Evolutionary conservation across 768 basidiomycete species (phyloP), one percentile per base, ranked within the genome.

Genomic region (Mycena crocata): DNA sequence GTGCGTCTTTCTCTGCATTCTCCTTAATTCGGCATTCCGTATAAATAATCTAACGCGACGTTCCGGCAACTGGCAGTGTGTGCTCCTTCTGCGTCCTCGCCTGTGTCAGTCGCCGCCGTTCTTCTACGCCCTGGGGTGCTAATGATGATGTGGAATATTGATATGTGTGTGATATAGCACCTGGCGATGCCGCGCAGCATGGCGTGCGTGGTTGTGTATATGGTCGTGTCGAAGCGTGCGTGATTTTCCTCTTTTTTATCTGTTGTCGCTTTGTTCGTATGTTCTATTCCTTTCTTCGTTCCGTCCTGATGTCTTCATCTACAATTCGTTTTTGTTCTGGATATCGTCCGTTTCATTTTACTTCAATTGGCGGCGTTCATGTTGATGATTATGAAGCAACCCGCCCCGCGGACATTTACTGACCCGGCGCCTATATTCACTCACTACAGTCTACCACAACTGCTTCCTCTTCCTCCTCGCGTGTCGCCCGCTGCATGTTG

Each of bases 401-500:
- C n/a, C n/a, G n/a, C n/a, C n/a, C n/a, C n/a, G n/a, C n/a, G n/a
- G n/a, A n/a, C n/a, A n/a, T n/a, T n/a, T n/a, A n/a, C n/a, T n/a
- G n/a, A n/a, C n/a, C n/a, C n/a, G n/a, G n/a, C n/a, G n/a, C n/a
- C n/a, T n/a, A n/a, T n/a, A n/a, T n/a, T n/a, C n/a, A n/a, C n/a
- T n/a, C n/a, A n/a, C n/a, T n/a, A n/a, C 32, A 65, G 64, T 57
- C 19, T 65, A 65, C 28, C 64, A 65, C 50, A 65, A 35, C 42
- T 58, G 57, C 31, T 65, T 58, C 64, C 64, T 65, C 5, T 65
- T 57, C 1, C 30, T 63, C 4, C 54, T 63, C n/a, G 35, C 52
- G 7, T 55, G 35, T 13, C 62, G 54, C 30, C 35, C 51, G n/a
- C n/a, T n/a, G n/a, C n/a, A n/a, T n/a, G n/a, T n/a, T n/a, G n/a